These are phyloP conservation scores for Aspergillus amoenus DNA, from an alignment of 2,329 filamentous ascomycete species.

Conservation along the genomic window DNA sequence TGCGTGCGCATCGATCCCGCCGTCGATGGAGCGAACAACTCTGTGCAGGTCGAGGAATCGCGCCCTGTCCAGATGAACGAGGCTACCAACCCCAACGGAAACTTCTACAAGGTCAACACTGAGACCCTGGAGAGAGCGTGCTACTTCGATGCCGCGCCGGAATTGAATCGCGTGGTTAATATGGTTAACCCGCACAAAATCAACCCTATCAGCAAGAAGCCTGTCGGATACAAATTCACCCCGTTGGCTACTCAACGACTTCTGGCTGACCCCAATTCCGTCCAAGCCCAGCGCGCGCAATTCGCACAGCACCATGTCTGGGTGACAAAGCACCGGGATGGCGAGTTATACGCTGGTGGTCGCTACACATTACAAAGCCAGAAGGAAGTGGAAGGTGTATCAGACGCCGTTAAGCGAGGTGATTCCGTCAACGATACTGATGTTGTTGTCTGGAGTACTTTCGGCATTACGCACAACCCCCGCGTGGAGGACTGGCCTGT, in stretches of 20 bases:
- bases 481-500: slow-evolving; percentile 47
- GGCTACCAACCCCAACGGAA: slow-evolving; percentile 53
- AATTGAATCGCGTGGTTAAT: slow-evolving; percentile 55
- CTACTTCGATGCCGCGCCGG: slow-evolving; percentile 47
- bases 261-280: slow-evolving; percentile 54
- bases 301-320: slow-evolving; percentile 58
- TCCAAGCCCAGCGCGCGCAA: slow-evolving; percentile 53
- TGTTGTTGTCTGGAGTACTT: slow-evolving; percentile 46
- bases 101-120: slow-evolving; percentile 50
- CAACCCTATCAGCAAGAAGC: slow-evolving; percentile 55
- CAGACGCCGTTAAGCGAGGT: slow-evolving; percentile 33
- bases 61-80: slow-evolving; percentile 57
- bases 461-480: slow-evolving; percentile 47
- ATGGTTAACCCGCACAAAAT: slow-evolving; percentile 54
- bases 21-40: slow-evolving; percentile 56
- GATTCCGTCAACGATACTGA: slow-evolving; percentile 40
- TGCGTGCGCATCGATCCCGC: slow-evolving; percentile 63
- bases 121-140: slow-evolving; percentile 49
- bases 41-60: slow-evolving; percentile 56
- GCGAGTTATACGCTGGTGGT: slow-evolving; percentile 55
- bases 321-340: slow-evolving; percentile 53
- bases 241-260: slow-evolving; percentile 58
- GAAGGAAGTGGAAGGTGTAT: slow-evolving; percentile 36
- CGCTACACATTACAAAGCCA: slow-evolving; percentile 55
- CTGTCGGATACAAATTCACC: slow-evolving; percentile 58